phyloP scores from a whole-genome alignment of 768 basidiomycete genomes.

The Tylopilus intermedius region DNA sequence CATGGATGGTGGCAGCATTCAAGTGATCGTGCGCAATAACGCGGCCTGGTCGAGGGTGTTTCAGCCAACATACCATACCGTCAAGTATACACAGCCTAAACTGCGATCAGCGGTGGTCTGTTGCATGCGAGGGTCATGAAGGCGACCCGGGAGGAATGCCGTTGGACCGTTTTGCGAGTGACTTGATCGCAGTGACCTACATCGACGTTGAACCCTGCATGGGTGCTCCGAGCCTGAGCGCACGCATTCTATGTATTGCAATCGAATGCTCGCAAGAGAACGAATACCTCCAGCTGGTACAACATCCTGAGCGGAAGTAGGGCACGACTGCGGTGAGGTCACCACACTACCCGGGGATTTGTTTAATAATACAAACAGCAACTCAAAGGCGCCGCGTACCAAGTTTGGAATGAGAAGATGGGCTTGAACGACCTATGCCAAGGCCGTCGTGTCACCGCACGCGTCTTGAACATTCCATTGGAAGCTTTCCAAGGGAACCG shows the following conservation, averaged over 20 bases:
- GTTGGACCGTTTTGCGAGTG: background rate
- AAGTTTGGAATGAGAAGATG: background rate
- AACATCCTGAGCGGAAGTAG: background rate
- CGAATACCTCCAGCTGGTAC: no score
- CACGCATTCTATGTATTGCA: no score
- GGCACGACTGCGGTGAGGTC: conserved; percentile 9
- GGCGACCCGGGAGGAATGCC: background rate
- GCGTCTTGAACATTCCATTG: conserved; percentile 16
- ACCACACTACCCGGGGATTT: background rate
- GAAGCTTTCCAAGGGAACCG: conserved; percentile 19
- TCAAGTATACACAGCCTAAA: conserved; percentile 14
- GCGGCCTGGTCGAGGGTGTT: conserved; percentile 1
- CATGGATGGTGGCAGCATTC: conserved; percentile 13
- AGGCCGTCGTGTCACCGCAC: conserved; percentile 8
- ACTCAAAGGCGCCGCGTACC: background rate
- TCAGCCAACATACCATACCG: conserved; percentile 5
- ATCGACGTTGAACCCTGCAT: background rate
- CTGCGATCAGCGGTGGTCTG: conserved; percentile 5
- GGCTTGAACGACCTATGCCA: background rate
- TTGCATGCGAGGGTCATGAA: background rate
- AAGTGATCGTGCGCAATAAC: conserved; percentile 5
- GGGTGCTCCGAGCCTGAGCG: background rate
- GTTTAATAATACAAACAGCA: background rate
- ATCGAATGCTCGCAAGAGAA: no score
- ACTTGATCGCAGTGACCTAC: background rate